Percentiles rank a stretch among this genome's conserved stretches.
These are phyloP conservation scores for Achaetomiella virescens DNA, from an alignment of 495 filamentous ascomycete species.

Conservation along the genomic window DNA sequence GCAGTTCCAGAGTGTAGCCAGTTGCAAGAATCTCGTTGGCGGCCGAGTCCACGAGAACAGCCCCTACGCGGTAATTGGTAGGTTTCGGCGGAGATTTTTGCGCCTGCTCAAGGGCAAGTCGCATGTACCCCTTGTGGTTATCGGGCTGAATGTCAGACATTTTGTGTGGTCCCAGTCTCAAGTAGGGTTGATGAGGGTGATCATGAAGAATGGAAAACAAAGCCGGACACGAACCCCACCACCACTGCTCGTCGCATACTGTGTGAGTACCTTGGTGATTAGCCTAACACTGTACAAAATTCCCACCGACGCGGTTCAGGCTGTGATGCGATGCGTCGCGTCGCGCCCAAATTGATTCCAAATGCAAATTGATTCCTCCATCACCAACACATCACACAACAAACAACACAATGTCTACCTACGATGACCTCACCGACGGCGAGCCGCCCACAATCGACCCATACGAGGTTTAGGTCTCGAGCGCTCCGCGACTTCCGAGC, in stretches of 20 bases:
- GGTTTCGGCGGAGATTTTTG: slow-evolving; percentile 72
- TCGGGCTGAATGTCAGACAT: slow-evolving; percentile 27
- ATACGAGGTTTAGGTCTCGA: slow-evolving; percentile 71
- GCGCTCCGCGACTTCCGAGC: slow-evolving; percentile 55
- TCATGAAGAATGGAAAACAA: no score
- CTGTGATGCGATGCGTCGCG: neutral
- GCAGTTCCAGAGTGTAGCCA: slow-evolving; percentile 85
- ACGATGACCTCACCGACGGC: slow-evolving; percentile 33
- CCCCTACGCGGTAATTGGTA: slow-evolving; percentile 91
- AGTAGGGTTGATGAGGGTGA: neutral
- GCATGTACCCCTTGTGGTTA: slow-evolving; percentile 63
- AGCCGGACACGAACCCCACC: no score
- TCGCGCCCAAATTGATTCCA: neutral
- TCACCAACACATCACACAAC: neutral
- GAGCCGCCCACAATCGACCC: slow-evolving; percentile 60
- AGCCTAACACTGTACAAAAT: neutral
- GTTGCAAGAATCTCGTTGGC: slow-evolving; percentile 65
- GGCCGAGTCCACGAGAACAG: slow-evolving; percentile 59
- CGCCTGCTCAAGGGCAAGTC: slow-evolving; percentile 65
- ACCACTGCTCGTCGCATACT: no score
- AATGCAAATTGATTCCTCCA: neutral
- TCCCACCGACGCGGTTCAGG: neutral
- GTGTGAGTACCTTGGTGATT: neutral
- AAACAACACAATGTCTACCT: slow-evolving; percentile 28
- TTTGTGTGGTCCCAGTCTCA: neutral